Evolutionary conservation across 306 rosid species (phyloP), one percentile per base, ranked within the genome.

Genomic region (Cucurbita maxima): DNA sequence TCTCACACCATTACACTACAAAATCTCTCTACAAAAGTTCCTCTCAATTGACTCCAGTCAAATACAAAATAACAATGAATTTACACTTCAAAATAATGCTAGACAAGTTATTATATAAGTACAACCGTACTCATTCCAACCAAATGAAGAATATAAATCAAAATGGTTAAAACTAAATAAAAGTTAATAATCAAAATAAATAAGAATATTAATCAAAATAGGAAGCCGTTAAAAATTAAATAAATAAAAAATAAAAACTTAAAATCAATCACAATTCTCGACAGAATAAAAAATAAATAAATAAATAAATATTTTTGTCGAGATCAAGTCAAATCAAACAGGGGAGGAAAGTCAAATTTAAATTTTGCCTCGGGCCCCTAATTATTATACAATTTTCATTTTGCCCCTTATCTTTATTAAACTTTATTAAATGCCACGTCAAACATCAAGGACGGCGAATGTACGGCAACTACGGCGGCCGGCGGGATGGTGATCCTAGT

Each of bases 361-460:
- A 79, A 71, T 60, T 61, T 74, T 81, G 78, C 82, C 92, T 89
- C 90, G 96, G 90, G 96, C 92, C 92, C 90, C 96, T 79, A 89
- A 77, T 66, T 38, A 36, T 36, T 52, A 58, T 25, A 58, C 11
- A 13, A 14, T 60, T 34, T 61, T n/a, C 0, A 2, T 25, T 22
- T 41, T 41, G 3, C 0, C 10, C 71, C 15, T n/a, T 43, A 8
- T 41, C 36, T 64, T 38, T 64, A 18, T 41, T 64, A 25, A 2
- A 36, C 53, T 13, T 60, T 45, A 68, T 8, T 8, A 69, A 14
- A 14, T 50, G 74, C 74, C 74, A 47, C 58, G 43, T 25, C 38
- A 69, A 14, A 14, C 44, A 22, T 48, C 74, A 69, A 70, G 82
- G 73, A 75, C 78, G 72, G 73, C 75, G 64, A 53, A 25, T 78